These are phyloP conservation scores for Phytophthora pluvialis DNA, from an alignment of 352 stramenopile genomes.

Conservation along the genomic window DNA sequence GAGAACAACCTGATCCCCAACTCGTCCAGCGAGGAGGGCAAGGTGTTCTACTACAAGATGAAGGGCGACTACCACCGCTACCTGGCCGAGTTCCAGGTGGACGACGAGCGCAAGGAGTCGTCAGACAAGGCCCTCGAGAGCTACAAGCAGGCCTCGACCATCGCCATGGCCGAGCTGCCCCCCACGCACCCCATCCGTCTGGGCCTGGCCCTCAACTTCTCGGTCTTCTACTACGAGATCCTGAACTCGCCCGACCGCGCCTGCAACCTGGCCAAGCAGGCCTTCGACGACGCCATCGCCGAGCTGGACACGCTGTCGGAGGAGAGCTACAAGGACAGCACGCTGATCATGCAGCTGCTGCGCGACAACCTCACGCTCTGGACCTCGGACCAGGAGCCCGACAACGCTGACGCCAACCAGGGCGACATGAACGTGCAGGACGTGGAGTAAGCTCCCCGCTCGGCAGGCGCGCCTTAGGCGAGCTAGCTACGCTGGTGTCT, in stretches of 20 bases:
- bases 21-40: conserved; percentile 96
- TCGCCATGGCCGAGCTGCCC: conserved; percentile 96
- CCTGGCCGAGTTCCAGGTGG: conserved; percentile 98
- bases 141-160: conserved; percentile 87
- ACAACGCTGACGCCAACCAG: conserved; percentile 91
- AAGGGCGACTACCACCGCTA: conserved; percentile 99
- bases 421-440: conserved; percentile 89
- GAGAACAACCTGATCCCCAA: conserved; percentile 98
- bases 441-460: conserved; percentile 54
- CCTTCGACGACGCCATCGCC: conserved; percentile 99
- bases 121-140: conserved; percentile 84
- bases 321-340: conserved; percentile 99
- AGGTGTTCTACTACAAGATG: conserved; percentile 99
- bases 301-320: conserved; percentile 99
- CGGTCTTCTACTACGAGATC: conserved; percentile 99
- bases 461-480: conserved; percentile 20
- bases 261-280: conserved; percentile 95
- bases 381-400: conserved; percentile 96
- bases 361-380: conserved; percentile 99
- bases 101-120: conserved; percentile 95
- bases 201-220: conserved; percentile 99
- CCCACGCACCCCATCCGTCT: conserved; percentile 99
- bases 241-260: conserved; percentile 95
- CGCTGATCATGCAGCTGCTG: conserved; percentile 99
- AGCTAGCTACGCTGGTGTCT: conserved; percentile 22